A percentile compares a stretch with the other conserved stretches of the same genome.
phyloP scores from a whole-genome alignment of 495 filamentous ascomycete genomes.

The Trichocladium uniseriatum region DNA sequence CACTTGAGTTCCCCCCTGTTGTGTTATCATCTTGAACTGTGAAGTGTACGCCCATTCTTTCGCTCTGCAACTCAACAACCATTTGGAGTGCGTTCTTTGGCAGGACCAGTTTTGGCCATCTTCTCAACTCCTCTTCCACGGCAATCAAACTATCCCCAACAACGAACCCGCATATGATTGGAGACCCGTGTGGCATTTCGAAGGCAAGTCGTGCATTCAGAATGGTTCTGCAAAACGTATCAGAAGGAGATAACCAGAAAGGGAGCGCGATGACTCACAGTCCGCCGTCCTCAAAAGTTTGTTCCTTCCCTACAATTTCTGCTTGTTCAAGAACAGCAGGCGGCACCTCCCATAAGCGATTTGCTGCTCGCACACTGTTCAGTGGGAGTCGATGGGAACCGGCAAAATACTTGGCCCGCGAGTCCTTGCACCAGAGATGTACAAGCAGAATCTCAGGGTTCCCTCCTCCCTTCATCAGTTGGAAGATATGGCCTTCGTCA shows the following conservation, averaged over 20 bases:
- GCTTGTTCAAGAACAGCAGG: neutral
- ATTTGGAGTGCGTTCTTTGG: neutral
- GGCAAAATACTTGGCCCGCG: neutral
- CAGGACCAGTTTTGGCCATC: neutral
- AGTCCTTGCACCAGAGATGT: neutral
- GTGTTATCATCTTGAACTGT: neutral
- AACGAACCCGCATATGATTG: neutral
- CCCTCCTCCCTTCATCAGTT: neutral
- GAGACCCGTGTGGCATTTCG: neutral
- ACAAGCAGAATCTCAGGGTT: neutral
- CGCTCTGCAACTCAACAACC: neutral
- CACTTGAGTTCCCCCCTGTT: neutral
- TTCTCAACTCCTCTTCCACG: neutral
- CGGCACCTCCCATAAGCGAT: neutral
- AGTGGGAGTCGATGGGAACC: neutral
- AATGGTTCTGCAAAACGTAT: constrained; percentile 1
- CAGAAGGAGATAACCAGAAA: neutral
- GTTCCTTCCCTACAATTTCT: neutral
- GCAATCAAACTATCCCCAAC: neutral
- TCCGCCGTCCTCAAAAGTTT: neutral
- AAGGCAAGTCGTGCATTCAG: constrained; percentile 1
- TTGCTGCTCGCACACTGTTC: constrained; percentile 2
- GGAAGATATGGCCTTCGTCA: neutral
- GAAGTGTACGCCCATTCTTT: neutral
- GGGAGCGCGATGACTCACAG: neutral